Percentiles rank a stretch among this genome's conserved stretches.
Conservation (phyloP, 2,329 filamentous ascomycete species). For the Trichoderma hamatum region DNA sequence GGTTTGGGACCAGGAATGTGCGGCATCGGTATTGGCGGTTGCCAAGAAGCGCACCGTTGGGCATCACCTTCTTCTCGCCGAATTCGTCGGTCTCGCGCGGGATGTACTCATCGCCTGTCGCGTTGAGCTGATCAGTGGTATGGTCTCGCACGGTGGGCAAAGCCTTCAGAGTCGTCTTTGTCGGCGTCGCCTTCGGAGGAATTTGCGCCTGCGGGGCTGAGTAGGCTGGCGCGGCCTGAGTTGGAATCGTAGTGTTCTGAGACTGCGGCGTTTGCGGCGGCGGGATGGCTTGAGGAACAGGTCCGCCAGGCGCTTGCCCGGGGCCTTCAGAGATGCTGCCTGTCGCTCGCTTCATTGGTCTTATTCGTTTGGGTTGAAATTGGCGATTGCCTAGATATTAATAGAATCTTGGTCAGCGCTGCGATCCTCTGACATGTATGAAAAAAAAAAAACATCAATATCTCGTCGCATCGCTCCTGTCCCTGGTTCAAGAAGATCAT, state of each 20-base stretch:
- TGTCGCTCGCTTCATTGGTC: conserved; percentile 59
- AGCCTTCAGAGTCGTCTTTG: conserved; percentile 86
- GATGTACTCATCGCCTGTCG: conserved; percentile 90
- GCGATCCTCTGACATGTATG: background rate
- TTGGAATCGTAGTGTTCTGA: conserved; percentile 50
- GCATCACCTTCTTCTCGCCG: conserved; percentile 90
- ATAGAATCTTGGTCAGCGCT: conserved; percentile 36
- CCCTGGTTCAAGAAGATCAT: conserved; percentile 12
- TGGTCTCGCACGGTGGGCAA: conserved; percentile 95
- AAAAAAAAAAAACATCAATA: background rate
- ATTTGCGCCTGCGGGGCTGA: conserved; percentile 46
- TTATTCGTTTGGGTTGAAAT: conserved; percentile 58
- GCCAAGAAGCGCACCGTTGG: conserved; percentile 79
- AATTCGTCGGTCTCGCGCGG: conserved; percentile 90
- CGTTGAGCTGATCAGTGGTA: conserved; percentile 90
- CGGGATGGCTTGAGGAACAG: conserved; percentile 43
- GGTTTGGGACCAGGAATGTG: conserved; percentile 88
- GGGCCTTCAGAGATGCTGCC: conserved; percentile 60
- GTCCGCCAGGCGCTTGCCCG: conserved; percentile 54
- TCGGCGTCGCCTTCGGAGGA: conserved; percentile 78
- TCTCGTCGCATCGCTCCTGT: conserved; percentile 13
- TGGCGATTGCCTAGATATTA: conserved; percentile 50
- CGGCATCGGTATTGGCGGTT: conserved; percentile 87
- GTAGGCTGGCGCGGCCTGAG: conserved; percentile 47
- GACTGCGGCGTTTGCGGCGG: conserved; percentile 61